Evolutionary conservation across 129 eudicot species (phyloP).

Genomic region (sunflower (Helianthus annuus)): DNA sequence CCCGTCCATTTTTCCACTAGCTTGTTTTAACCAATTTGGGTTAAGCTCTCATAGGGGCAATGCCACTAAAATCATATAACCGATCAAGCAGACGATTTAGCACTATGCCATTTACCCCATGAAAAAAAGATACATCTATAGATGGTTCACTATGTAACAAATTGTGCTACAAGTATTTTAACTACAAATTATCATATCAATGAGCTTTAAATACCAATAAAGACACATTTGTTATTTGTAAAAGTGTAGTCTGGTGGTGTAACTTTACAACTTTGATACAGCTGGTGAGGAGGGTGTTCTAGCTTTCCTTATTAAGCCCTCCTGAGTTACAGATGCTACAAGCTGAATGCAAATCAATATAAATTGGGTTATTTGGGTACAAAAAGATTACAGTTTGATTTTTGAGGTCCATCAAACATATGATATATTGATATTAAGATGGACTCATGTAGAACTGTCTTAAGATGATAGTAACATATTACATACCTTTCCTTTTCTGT

Average conservation of each 20-base stretch:
- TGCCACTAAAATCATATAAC: no score
- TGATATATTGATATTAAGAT: background rate
- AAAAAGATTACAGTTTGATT: background rate
- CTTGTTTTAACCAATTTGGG: no score
- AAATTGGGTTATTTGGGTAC: background rate
- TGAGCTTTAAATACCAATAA: background rate
- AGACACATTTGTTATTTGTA: background rate
- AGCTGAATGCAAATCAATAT: slow-evolving; percentile 56
- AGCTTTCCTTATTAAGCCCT: slow-evolving; percentile 67
- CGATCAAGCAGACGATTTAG: no score
- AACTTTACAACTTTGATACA: background rate
- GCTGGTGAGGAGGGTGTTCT: slow-evolving; percentile 26
- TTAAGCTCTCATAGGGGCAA: no score
- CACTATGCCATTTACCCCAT: no score
- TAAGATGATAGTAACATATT: background rate
- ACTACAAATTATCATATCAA: background rate
- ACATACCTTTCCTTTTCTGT: slow-evolving; percentile 79
- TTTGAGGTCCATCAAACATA: background rate
- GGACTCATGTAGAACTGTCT: background rate
- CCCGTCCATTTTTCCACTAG: no score
- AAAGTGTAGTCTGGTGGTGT: background rate
- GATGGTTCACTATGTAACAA: no score
- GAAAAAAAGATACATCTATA: no score
- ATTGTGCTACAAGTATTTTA: background rate
- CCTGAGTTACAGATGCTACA: slow-evolving; percentile 82